Conservation (phyloP, 2,329 filamentous ascomycete species). For the Ascochyta pisi region DNA sequence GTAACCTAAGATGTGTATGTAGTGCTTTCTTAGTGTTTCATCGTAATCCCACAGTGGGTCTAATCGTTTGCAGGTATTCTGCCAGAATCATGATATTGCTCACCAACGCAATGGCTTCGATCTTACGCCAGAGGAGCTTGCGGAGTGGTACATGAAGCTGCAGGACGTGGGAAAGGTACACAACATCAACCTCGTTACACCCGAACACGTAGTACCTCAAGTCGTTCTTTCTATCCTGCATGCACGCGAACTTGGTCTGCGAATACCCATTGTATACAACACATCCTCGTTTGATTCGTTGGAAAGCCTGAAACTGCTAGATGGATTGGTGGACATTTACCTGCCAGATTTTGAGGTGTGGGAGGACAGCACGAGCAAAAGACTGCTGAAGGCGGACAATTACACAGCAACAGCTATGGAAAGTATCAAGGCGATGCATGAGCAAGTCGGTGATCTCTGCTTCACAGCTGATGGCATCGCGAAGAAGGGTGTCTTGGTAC, state of each 20-base stretch:
- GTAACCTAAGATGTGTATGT: conserved; percentile 70
- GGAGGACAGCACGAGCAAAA: conserved; percentile 68
- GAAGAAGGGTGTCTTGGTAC: conserved; percentile 75
- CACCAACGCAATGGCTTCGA: conserved; percentile 84
- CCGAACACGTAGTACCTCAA: conserved; percentile 86
- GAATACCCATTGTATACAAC: conserved; percentile 81
- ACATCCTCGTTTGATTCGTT: conserved; percentile 81
- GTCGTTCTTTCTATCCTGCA: conserved; percentile 78
- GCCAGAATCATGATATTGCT: conserved; percentile 76
- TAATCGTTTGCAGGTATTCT: conserved; percentile 43
- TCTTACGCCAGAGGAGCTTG: conserved; percentile 78
- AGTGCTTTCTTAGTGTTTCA: conserved; percentile 35
- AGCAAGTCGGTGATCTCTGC: conserved; percentile 81
- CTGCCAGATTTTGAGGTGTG: conserved; percentile 90
- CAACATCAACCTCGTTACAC: conserved; percentile 88
- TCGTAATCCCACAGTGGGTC: not conserved
- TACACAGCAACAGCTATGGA: conserved; percentile 76
- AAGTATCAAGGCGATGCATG: conserved; percentile 80
- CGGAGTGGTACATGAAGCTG: conserved; percentile 82
- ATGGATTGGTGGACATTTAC: conserved; percentile 84
- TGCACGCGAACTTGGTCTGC: conserved; percentile 72
- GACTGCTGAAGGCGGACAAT: conserved; percentile 78
- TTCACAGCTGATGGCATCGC: conserved; percentile 84
- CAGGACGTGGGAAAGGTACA: conserved; percentile 82
- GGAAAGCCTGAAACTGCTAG: conserved; percentile 73